Base-by-base conservation (phyloP, 1,284 basidiomycete genomes). In the Testicularia cyperi region DNA sequence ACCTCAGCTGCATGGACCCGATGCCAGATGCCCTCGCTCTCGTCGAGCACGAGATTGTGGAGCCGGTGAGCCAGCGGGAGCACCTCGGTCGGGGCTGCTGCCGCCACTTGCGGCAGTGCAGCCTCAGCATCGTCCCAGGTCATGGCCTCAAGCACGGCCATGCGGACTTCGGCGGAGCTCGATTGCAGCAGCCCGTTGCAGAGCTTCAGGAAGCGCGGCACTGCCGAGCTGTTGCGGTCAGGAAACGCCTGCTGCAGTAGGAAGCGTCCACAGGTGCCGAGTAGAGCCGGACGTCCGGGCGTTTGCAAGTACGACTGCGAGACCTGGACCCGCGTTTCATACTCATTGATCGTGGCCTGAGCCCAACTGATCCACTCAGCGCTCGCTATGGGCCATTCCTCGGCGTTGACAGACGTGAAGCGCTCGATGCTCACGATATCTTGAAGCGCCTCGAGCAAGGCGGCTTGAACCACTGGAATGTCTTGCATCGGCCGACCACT, bases 361-460 rank as follows among this genome's bases (percentile, higher is more conserved):
- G n/a, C n/a, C n/a, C n/a, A n/a, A n/a, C n/a, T n/a, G n/a, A n/a
- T n/a, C n/a, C n/a, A n/a, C n/a, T n/a, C n/a, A n/a, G n/a, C n/a
- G n/a, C n/a, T n/a, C n/a, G n/a, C n/a, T n/a, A n/a, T 39, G 5
- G 32, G 18, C n/a, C 54, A 36, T 2, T 49, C 36, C 9, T 23
- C 31, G 25, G 49, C 47, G 5, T 35, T 28, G 9, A 51, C 31
- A 8, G 44, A 33, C 18, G 18, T 57, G 18, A 40, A 22, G 6
- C 42, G 30, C 54, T 47, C 49, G 27, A 51, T 36, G 2, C n/a
- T 23, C 5, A 57, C 40, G 1, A 46, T 40, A 5, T 57, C 54
- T 30, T 63, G 53, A 6, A 58, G 49, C 14, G 65, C 47, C 14
- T 63, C 57, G 3, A 73, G 38, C 29, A 46, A 73, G 12, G 62